Conservation (phyloP, 1,139 yeast species). For the Arxiozyma slooffiae region DNA sequence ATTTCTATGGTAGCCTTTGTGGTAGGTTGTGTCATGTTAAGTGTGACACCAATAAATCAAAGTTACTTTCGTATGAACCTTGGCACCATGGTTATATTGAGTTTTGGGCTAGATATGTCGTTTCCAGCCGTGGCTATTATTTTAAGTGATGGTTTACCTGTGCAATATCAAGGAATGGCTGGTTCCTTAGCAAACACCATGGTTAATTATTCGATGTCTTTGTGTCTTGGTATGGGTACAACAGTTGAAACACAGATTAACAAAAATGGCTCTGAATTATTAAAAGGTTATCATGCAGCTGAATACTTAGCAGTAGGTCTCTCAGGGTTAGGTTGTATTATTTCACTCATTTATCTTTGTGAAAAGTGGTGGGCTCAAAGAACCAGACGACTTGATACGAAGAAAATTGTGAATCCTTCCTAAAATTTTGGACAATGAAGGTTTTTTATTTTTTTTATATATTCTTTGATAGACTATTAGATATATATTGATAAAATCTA, state of each 20-base stretch:
- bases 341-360: constrained; percentile 11
- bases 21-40: constrained; percentile 41
- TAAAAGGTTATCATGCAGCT: constrained; percentile 38
- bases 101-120: constrained; percentile 53
- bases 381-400: not conserved
- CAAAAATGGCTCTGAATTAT: constrained; percentile 20
- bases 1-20: constrained; percentile 40
- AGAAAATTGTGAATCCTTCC: not conserved
- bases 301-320: constrained; percentile 33
- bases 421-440: not conserved
- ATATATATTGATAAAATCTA: not conserved
- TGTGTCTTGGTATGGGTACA: constrained; percentile 42
- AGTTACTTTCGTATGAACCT: constrained; percentile 38
- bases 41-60: constrained; percentile 42
- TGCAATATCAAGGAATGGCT: constrained; percentile 50
- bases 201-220: constrained; percentile 45
- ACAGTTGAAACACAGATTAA: constrained; percentile 38
- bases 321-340: constrained; percentile 18
- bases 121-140: constrained; percentile 49
- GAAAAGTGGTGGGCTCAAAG: constrained; percentile 4
- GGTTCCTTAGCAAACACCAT: constrained; percentile 48
- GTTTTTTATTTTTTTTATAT: not conserved
- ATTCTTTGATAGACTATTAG: not conserved
- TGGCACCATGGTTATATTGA: constrained; percentile 41
- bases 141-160: constrained; percentile 42